Conservation (phyloP, 371 early-diverging fungal species). For the Mortierella sp. region DNA sequence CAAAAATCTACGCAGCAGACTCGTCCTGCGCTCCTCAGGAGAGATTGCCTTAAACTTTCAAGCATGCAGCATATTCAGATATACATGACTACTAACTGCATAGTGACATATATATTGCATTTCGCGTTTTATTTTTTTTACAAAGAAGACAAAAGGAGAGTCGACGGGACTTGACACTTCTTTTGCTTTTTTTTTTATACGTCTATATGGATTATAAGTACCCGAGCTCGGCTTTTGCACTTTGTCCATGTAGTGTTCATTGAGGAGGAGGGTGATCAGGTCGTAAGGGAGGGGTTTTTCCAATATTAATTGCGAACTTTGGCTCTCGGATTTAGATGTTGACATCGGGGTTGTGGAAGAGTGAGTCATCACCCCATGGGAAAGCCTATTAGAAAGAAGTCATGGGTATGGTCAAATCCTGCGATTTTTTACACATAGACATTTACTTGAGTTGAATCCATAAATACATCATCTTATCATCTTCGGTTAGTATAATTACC, state of each 20-base stretch:
- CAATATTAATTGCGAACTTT: neutral
- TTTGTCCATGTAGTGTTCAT: neutral
- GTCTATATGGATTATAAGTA: slow-evolving; percentile 5
- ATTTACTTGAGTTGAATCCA: too few species aligned
- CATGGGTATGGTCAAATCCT: too few species aligned
- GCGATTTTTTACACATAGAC: too few species aligned
- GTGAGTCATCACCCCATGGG: slow-evolving; percentile 56
- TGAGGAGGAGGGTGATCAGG: slow-evolving; percentile 9
- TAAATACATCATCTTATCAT: too few species aligned
- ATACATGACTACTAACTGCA: too few species aligned
- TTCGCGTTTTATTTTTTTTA: neutral
- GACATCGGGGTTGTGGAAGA: slow-evolving; percentile 56
- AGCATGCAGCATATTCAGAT: too few species aligned
- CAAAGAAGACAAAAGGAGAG: neutral
- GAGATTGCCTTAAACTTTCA: too few species aligned
- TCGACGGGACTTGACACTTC: neutral
- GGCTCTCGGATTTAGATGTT: slow-evolving; percentile 22
- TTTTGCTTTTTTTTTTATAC: neutral
- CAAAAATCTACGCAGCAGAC: too few species aligned
- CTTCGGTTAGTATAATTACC: too few species aligned
- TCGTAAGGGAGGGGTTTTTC: neutral
- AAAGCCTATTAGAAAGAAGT: slow-evolving; percentile 27
- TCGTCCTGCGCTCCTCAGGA: too few species aligned
- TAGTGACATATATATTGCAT: too few species aligned
- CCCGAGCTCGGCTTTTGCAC: neutral